Percentiles rank a stretch among this genome's conserved stretches.
Conservation (phyloP, 2,329 filamentous ascomycete genomes). For the Pseudofabraea citricarpa region DNA sequence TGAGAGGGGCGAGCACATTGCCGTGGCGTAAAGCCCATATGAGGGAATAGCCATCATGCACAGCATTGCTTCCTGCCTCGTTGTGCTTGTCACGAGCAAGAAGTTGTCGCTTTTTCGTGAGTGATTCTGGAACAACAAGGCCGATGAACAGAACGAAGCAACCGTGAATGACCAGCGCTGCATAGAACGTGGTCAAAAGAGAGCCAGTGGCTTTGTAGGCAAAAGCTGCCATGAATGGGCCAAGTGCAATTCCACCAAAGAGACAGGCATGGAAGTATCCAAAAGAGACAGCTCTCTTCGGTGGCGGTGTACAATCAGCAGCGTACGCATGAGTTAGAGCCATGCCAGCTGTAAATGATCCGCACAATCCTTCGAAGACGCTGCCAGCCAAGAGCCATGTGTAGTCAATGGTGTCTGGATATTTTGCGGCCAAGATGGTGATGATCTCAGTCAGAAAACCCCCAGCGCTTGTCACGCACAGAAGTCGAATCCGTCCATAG, state of each 20-base stretch:
- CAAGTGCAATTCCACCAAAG: conserved; percentile 83
- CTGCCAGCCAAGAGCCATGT: conserved; percentile 75
- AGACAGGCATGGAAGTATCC: conserved; percentile 87
- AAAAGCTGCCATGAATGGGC: conserved; percentile 76
- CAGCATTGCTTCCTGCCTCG: conserved; percentile 33
- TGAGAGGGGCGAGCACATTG: conserved; percentile 74
- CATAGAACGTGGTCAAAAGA: conserved; percentile 79
- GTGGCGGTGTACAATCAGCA: conserved; percentile 80
- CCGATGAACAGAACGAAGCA: conserved; percentile 69
- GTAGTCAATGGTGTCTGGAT: conserved; percentile 67
- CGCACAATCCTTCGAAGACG: conserved; percentile 75
- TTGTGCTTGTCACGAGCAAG: conserved; percentile 65
- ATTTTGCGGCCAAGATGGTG: conserved; percentile 73
- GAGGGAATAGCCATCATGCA: conserved; percentile 10
- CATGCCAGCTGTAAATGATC: conserved; percentile 83
- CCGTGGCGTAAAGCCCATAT: conserved; percentile 36
- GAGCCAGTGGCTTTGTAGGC: conserved; percentile 72
- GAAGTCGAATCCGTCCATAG: conserved; percentile 71
- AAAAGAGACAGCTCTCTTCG: conserved; percentile 75
- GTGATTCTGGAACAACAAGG: conserved; percentile 76
- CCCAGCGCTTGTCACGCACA: conserved; percentile 71
- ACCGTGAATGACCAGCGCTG: conserved; percentile 66
- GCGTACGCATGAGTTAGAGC: conserved; percentile 79
- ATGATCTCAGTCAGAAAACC: conserved; percentile 69
- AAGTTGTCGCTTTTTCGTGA: conserved; percentile 68